Base-by-base conservation (phyloP, 2,329 filamentous ascomycete species). In the Echinosphaeria canescens region DNA sequence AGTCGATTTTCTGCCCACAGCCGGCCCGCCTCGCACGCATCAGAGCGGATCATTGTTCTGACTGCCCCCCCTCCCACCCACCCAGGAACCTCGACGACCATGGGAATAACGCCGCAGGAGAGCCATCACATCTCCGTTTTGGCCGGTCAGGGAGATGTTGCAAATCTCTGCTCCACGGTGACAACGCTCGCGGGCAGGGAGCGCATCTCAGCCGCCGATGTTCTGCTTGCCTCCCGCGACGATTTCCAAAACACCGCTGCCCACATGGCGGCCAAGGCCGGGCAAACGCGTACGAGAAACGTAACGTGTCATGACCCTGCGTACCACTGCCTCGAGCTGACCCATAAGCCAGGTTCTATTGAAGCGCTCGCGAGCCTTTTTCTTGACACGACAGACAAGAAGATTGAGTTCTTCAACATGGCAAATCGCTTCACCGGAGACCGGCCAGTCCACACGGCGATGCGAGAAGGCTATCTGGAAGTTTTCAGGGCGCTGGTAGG, bases 221-320 rank as follows among this genome's bases (percentile, higher is more conserved):
- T 38, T 4, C 20, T 38, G 13, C 30, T 35, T 9, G 28, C 25
- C 4, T 34, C 33, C 31, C 34, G 34, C 15, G 36, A 37, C 23
- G 36, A 36, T 22, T 37, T 33, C 23, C 33, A 39, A 11, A 33
- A 34, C 24, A 39, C 37, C 11, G 34, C 35, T 7, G 37, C 37
- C 6, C 37, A 39, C 20, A 36, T 33, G 6, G 37, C 37, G 2
- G 33, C 33, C 22, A 36, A 39, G 23, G 22, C 31, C 3, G 37
- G 37, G 3, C 34, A 39, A 16, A 28, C 27, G 4, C 23, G 37
- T 34, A 16, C 22, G 29, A 22, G 3, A 4, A 10, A 10, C 12
- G 10, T 14, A 5, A 15, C 4, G 10, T 10, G 4, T 16, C 10
- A 5, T 6, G 3, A 10, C 13, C 5, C 6, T 9, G 12, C 8